Evolutionary conservation across 768 basidiomycete genomes (phyloP), one percentile per base, ranked within the genome.

Genomic region (Tulasnella sp.): DNA sequence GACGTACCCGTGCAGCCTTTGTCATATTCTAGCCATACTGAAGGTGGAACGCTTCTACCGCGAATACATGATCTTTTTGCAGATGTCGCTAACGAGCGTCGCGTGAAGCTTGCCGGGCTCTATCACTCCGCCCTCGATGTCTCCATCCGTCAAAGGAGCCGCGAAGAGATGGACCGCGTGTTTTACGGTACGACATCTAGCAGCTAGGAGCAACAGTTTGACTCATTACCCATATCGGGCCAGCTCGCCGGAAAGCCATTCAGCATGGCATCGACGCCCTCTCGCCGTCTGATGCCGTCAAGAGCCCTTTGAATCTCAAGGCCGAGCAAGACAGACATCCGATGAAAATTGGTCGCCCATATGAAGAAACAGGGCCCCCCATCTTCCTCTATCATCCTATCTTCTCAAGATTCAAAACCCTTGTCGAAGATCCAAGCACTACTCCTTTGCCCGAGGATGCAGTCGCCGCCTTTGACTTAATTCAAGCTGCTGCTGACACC

Each of bases 361-460:
- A 17, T 29, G 38, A 76, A 2, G 37, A 19, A 34, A 34, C 39
- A 14, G 76, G 40, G 8, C 72, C 71, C 4, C 52, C 76, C 36
- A 77, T 77, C 37, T 38, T n/a, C 14, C 6, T 77, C 34, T 77
- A 74, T 45, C 71, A 58, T 36, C 71, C 40, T 15, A 37, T 73
- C 40, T 74, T 77, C 76, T 17, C 29, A 12, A 37, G 67, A 58
- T 77, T 77, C 42, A 38, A 12, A 15, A 34, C 22, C 12, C 40
- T 54, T 5, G 17, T 14, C 72, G n/a, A 49, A 11, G 42, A 45
- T 34, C 67, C 14, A 0, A 71, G 42, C 3, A 9, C 34, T 17
- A 29, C 72, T 31, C 75, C 69, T 74, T 19, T 34, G 22, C 7
- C 22, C 19, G 75, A 72, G 67, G 67, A 49, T 52, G 31, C 22